Evolutionary conservation across 352 stramenopile species (phyloP).

Genomic region (Peronospora farinosa): DNA sequence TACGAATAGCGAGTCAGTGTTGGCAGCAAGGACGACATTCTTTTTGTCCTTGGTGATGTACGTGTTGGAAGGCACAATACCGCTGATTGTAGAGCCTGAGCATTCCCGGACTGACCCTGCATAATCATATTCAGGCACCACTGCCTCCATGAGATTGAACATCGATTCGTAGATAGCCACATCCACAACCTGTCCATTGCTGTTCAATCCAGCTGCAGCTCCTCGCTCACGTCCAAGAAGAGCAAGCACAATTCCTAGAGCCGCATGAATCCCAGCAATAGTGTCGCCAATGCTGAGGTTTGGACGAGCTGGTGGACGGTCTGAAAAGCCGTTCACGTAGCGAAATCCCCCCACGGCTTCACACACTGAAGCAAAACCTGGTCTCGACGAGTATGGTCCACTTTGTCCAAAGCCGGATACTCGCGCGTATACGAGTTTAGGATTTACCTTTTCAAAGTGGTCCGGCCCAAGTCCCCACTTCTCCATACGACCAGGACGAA

Average conservation of each 20-base stretch:
- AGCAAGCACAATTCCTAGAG: constrained; percentile 75
- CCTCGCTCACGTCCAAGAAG: constrained; percentile 63
- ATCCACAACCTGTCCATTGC: constrained; percentile 72
- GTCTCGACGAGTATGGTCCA: constrained; percentile 68
- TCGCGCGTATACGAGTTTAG: constrained; percentile 76
- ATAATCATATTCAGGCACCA: constrained; percentile 83
- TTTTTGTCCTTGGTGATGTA: constrained; percentile 80
- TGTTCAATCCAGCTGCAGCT: constrained; percentile 13
- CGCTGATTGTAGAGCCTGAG: constrained; percentile 82
- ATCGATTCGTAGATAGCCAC: constrained; percentile 86
- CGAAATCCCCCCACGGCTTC: constrained; percentile 83
- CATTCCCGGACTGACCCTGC: constrained; percentile 69
- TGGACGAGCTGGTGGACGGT: constrained; percentile 66
- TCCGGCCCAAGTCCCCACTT: constrained; percentile 78
- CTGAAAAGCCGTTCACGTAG: constrained; percentile 83
- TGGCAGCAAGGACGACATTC: constrained; percentile 80
- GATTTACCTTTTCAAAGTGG: constrained; percentile 64
- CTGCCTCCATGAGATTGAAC: constrained; percentile 82
- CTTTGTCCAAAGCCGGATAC: constrained; percentile 82
- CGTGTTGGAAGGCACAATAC: constrained; percentile 84
- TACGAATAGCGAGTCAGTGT: constrained; percentile 76
- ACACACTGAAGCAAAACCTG: constrained; percentile 81
- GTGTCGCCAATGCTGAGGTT: constrained; percentile 84
- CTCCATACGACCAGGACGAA: constrained; percentile 83
- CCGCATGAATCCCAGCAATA: constrained; percentile 75